A percentile compares a stretch with the other conserved stretches of the same genome.
Evolutionary conservation across 192 early-diverging fungal genomes (phyloP).

Genomic region (Rhizophagus sp.): DNA sequence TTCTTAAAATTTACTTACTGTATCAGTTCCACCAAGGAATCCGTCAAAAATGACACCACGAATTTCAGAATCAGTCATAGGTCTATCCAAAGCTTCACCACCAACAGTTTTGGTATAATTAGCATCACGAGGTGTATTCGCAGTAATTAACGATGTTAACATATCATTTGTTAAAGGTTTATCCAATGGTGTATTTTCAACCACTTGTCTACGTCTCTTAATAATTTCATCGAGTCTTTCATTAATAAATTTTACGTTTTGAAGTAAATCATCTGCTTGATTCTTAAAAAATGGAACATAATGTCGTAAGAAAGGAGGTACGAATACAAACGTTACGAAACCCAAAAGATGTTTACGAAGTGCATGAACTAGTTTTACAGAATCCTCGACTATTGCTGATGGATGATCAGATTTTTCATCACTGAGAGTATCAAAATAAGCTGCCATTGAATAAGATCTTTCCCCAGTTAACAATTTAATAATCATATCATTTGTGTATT

Average conservation of each 20-base stretch:
- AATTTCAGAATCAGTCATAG: conserved; percentile 14
- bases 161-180: conserved; percentile 7
- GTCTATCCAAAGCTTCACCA: neutral
- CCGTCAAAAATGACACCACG: neutral
- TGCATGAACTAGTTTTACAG: neutral
- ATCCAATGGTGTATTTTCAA: neutral
- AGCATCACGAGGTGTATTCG: conserved; percentile 10
- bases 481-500: conserved; percentile 7
- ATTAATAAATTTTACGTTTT: neutral
- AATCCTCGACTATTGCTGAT: neutral
- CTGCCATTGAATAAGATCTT: neutral
- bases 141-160: conserved; percentile 10
- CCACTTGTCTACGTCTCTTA: neutral
- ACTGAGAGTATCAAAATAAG: neutral
- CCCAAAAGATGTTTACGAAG: neutral
- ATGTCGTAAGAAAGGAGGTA: neutral
- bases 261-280: neutral
- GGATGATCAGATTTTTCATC: neutral
- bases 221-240: neutral
- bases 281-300: neutral
- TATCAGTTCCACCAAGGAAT: conserved; percentile 4
- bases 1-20: neutral
- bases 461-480: neutral
- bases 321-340: neutral
- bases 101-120: neutral